Conservation (phyloP, 495 filamentous ascomycete species). For the Penicillium verhagenii region DNA sequence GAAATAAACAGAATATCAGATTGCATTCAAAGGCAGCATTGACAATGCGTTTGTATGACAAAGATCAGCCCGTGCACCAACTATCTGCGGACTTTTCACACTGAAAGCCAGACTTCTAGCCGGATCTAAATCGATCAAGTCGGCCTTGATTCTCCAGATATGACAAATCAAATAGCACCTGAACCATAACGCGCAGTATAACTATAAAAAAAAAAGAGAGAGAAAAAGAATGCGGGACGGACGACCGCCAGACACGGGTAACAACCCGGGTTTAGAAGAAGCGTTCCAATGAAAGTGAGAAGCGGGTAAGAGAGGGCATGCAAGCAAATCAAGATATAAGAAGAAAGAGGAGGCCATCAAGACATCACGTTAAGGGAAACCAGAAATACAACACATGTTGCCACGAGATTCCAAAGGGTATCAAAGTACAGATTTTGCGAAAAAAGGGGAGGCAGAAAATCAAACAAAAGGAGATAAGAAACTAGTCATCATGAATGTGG, state of each 20-base stretch:
- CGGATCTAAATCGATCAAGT: not conserved
- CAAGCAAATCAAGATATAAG: not conserved
- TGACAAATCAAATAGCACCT: constrained; percentile 3
- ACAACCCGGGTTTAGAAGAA: constrained; percentile 13
- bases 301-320: constrained; percentile 10
- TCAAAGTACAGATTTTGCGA: constrained; percentile 43
- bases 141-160: constrained; percentile 5
- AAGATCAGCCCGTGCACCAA: not conserved
- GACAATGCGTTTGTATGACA: not conserved
- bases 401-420: constrained; percentile 48
- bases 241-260: constrained; percentile 15
- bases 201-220: not conserved
- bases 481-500: constrained; percentile 20
- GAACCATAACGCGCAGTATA: constrained; percentile 2
- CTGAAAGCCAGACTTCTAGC: not conserved
- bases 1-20: not conserved
- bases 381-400: constrained; percentile 40
- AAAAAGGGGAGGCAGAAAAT: constrained; percentile 28
- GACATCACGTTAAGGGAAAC: constrained; percentile 41
- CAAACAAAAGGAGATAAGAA: constrained; percentile 19
- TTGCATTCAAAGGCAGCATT: not conserved
- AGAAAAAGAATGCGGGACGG: constrained; percentile 9
- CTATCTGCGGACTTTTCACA: not conserved
- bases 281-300: constrained; percentile 18
- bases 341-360: constrained; percentile 38